phyloP scores from a whole-genome alignment of 208 protist species.

The Wallacemonas sp. region DNA sequence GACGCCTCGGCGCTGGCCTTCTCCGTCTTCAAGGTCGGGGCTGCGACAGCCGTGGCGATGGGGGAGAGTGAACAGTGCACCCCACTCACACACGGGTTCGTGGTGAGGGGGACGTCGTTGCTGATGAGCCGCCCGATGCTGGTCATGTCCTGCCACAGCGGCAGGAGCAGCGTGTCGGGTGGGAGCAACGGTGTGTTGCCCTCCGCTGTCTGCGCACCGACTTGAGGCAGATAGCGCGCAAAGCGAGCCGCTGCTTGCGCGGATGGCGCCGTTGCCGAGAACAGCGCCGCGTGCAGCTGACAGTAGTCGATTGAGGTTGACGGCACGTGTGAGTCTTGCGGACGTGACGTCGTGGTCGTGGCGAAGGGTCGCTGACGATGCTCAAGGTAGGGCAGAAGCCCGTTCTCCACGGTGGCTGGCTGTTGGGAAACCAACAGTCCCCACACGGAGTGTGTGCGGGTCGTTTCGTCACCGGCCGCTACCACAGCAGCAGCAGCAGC shows the following conservation, averaged over 20 bases:
- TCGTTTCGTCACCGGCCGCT: too few species aligned
- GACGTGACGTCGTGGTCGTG: too few species aligned
- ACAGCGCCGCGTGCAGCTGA: too few species aligned
- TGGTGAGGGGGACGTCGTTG: conserved; percentile 37
- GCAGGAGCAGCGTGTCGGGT: conserved; percentile 22
- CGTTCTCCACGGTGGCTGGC: conserved; percentile 23
- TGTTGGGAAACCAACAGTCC: conserved; percentile 28
- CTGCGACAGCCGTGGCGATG: conserved; percentile 7
- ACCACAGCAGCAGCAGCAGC: too few species aligned
- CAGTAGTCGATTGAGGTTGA: too few species aligned
- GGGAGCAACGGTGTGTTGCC: not conserved
- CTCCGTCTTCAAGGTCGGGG: not conserved
- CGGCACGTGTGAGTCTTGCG: too few species aligned
- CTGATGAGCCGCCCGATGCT: conserved; percentile 38
- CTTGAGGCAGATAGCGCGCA: too few species aligned
- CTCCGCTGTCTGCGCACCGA: too few species aligned
- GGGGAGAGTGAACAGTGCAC: conserved; percentile 43
- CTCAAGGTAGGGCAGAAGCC: conserved; percentile 21
- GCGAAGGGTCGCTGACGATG: not conserved
- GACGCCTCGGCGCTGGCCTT: not conserved
- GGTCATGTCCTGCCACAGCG: conserved; percentile 27
- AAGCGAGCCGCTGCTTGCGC: too few species aligned
- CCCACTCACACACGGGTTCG: conserved; percentile 53
- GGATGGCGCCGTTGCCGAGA: too few species aligned
- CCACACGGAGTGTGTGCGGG: conserved; percentile 23